phyloP scores from a whole-genome alignment of 1,284 basidiomycete genomes.

The Austroboletus niveus region DNA sequence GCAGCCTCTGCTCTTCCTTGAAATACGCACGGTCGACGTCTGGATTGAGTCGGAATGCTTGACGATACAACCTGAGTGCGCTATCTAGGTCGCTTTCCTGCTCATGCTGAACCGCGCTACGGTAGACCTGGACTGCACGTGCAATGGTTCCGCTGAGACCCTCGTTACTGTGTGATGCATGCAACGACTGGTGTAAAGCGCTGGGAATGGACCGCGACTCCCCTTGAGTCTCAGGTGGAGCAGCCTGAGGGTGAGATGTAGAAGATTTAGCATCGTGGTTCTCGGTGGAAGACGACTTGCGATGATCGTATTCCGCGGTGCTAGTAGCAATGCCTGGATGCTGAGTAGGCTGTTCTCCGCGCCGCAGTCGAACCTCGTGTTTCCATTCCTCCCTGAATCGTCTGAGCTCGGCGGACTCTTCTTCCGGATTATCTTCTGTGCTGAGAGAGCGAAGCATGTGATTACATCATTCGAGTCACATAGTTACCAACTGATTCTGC shows the following conservation, averaged over 20 bases:
- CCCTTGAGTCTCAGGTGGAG: not conserved
- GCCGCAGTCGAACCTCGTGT: slow-evolving; percentile 57
- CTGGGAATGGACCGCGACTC: slow-evolving; percentile 5
- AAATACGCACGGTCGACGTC: slow-evolving; percentile 66
- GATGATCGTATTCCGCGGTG: not conserved
- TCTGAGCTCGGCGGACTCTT: slow-evolving; percentile 53
- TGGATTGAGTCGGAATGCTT: slow-evolving; percentile 73
- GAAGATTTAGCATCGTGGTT: not conserved
- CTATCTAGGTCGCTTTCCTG: slow-evolving; percentile 71
- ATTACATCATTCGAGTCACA: too few species aligned
- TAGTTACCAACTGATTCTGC: too few species aligned
- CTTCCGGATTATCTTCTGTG: slow-evolving; percentile 2
- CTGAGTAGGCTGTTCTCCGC: slow-evolving; percentile 19
- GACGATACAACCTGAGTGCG: slow-evolving; percentile 72
- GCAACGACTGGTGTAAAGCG: slow-evolving; percentile 2
- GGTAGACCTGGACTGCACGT: slow-evolving; percentile 65
- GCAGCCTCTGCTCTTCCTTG: slow-evolving; percentile 47
- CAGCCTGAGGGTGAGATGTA: not conserved
- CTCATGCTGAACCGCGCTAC: slow-evolving; percentile 69
- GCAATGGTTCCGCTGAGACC: slow-evolving; percentile 36
- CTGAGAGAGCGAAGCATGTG: too few species aligned
- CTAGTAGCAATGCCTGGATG: not conserved
- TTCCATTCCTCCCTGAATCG: slow-evolving; percentile 75
- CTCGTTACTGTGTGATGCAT: slow-evolving; percentile 18
- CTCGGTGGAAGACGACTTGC: slow-evolving; percentile 1